These are phyloP conservation scores for Colletotrichum higginsianum DNA, from an alignment of 2,329 filamentous ascomycete species.

Conservation along the genomic window DNA sequence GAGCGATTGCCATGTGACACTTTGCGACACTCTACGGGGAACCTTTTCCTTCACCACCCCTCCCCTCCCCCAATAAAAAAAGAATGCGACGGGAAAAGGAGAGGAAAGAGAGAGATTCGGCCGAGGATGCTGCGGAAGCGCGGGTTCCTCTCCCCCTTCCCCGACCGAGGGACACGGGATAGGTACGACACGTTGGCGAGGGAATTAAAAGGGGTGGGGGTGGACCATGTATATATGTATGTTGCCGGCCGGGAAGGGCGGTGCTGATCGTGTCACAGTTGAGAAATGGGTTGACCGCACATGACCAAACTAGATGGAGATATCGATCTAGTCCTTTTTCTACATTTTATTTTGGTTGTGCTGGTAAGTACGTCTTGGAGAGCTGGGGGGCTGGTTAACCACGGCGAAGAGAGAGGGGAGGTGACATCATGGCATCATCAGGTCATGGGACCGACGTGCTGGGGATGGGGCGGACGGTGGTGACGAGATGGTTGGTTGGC, in stretches of 20 bases:
- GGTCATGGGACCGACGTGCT: neutral
- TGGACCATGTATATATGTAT: neutral
- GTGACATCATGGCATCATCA: neutral
- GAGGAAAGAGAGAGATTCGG: too few relatives aligned
- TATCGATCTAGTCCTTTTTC: too few relatives aligned
- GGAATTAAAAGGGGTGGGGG: neutral
- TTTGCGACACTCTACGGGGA: neutral
- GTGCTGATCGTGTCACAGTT: neutral
- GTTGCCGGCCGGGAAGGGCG: constrained; percentile 12
- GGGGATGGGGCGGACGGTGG: neutral
- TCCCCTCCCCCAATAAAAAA: neutral
- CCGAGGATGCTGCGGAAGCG: constrained; percentile 13
- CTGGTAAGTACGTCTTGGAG: neutral
- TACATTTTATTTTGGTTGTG: too few relatives aligned
- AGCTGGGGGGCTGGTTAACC: neutral
- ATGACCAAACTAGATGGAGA: too few relatives aligned
- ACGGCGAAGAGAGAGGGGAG: neutral
- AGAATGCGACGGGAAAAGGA: neutral
- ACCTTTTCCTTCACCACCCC: neutral
- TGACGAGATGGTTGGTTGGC: neutral
- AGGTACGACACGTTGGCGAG: neutral
- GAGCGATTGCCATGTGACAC: neutral
- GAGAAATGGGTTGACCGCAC: neutral
- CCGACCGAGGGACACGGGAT: neutral
- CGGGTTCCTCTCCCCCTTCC: neutral